Conservation (phyloP, 2,329 filamentous ascomycete species). For the Aureobasidium subglaciale region DNA sequence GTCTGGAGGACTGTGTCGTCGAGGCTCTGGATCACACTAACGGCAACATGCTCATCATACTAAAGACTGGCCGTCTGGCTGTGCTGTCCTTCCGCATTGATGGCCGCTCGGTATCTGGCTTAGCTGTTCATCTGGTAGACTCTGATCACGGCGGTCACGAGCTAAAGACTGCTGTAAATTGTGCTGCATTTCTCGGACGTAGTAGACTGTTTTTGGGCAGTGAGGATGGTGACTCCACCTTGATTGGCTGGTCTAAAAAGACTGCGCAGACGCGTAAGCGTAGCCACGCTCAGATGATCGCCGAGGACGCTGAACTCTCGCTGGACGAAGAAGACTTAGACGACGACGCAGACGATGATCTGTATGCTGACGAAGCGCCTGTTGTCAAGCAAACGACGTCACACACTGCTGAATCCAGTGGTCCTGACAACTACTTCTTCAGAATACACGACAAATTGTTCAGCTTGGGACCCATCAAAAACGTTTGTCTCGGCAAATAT, state of each 20-base stretch:
- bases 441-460: constrained; percentile 68
- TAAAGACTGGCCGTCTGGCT: constrained; percentile 66
- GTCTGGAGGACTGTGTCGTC: constrained; percentile 72
- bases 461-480: constrained; percentile 72
- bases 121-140: constrained; percentile 63
- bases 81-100: constrained; percentile 79
- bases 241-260: constrained; percentile 72
- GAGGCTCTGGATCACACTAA: constrained; percentile 69
- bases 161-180: constrained; percentile 58
- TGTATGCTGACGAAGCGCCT: constrained; percentile 53
- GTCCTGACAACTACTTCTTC: constrained; percentile 63
- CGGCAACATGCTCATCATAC: constrained; percentile 77
- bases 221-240: constrained; percentile 70
- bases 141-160: constrained; percentile 56
- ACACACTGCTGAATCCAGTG: constrained; percentile 34
- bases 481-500: constrained; percentile 60
- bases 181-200: constrained; percentile 60
- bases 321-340: constrained; percentile 53
- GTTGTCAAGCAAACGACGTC: constrained; percentile 32
- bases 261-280: constrained; percentile 57
- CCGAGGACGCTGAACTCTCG: constrained; percentile 38
- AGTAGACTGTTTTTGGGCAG: constrained; percentile 77
- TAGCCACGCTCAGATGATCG: constrained; percentile 53
- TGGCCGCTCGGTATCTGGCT: constrained; percentile 81
- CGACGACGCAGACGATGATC: constrained; percentile 53